These are phyloP conservation scores for Candida vaughaniae DNA, from an alignment of 805 yeast genomes.

Conservation along the genomic window DNA sequence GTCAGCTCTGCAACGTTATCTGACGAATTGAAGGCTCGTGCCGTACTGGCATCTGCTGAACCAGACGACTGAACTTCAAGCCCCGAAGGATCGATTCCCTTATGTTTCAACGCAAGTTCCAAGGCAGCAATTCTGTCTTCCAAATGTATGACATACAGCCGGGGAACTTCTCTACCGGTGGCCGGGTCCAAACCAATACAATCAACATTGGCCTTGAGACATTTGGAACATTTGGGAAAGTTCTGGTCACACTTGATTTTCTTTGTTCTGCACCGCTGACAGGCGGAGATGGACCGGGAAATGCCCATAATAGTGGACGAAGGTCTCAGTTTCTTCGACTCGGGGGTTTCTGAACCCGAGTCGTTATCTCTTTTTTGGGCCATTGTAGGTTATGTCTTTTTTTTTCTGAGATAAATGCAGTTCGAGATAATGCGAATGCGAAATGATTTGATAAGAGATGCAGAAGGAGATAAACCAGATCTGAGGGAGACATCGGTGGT, in stretches of 20 bases:
- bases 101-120: slow-evolving; percentile 46
- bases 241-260: slow-evolving; percentile 68
- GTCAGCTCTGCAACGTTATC: too few species aligned
- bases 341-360: not conserved
- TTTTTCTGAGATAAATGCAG: too few species aligned
- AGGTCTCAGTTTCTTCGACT: not conserved
- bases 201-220: slow-evolving; percentile 62
- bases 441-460: too few species aligned
- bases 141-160: slow-evolving; percentile 71
- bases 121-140: slow-evolving; percentile 64
- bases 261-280: slow-evolving; percentile 74
- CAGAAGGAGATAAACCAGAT: too few species aligned
- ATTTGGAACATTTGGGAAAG: slow-evolving; percentile 64
- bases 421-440: too few species aligned
- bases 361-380: slow-evolving; percentile 1
- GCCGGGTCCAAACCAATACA: slow-evolving; percentile 87
- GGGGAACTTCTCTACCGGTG: slow-evolving; percentile 81
- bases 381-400: too few species aligned
- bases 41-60: not conserved
- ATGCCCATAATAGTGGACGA: slow-evolving; percentile 31
- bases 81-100: slow-evolving; percentile 37
- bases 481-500: too few species aligned
- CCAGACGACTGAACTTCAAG: not conserved
- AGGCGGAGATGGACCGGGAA: slow-evolving; percentile 74
- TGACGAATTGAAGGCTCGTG: too few species aligned